Evolutionary conservation across 495 filamentous ascomycete species (phyloP), one percentile per base, ranked within the genome.

Genomic region (Evansstolkia leycettana): DNA sequence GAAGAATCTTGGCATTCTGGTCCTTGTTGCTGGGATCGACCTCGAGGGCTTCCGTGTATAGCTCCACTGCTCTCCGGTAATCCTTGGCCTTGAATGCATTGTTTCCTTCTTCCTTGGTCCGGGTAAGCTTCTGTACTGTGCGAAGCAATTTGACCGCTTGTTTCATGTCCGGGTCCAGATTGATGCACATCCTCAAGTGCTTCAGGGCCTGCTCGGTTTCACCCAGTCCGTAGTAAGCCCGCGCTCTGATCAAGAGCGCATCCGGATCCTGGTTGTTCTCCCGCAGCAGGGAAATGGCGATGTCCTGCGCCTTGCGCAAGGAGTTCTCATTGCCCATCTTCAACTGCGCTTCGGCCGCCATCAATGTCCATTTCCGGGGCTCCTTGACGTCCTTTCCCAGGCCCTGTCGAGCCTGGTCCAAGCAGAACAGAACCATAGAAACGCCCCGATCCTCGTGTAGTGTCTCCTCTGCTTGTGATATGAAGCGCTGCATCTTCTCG

Each of bases 121-220:
- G 71, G 43, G 87, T 82, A n/a, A 98, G 67, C 57, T 86, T 88
- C 62, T 88, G 82, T 28, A 92, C 84, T 56, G 79, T 82, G 31
- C 82, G 69, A 37, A 93, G 69, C 54, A 84, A 82, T 56, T 82
- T 88, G 31, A 89, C 70, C 1, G 83, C 87, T 41, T 78, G 75
- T 55, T 75, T 84, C 62, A 80, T 86, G 52, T 98, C 90, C 19
- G 92, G 90, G 54, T 96, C 92, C 54, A 88, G 86, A 54, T 68
- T 78, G 27, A 94, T 59, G 15, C 90, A 92, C 59, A 90, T 80
- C 45, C 83, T 74, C 63, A 96, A 87, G 58, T 92, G 80, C 48
- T 88, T 80, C n/a, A 92, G 65, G 2, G 90, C 92, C 63, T 94
- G 92, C 0, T 88, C 83, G 43, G 94, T 94, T 44, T 98, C 92